Conservation (phyloP, 257 asterid species). For the Marsdenia floribunda region DNA sequence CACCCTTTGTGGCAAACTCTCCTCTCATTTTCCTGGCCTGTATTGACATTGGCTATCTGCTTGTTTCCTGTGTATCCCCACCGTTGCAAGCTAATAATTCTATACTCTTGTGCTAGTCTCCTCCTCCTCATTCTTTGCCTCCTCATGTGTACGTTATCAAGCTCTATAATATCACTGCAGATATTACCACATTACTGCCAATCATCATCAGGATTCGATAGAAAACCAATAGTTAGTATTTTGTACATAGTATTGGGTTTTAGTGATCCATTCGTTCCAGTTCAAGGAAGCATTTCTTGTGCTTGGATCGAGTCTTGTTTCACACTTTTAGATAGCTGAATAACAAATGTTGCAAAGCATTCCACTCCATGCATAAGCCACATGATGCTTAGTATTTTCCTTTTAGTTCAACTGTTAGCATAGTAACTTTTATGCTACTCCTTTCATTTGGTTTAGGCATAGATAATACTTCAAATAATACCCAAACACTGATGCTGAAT, state of each 20-base stretch:
- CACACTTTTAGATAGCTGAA: background rate
- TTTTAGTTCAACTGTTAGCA: background rate
- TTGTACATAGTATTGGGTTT: background rate
- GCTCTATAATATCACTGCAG: slow-evolving; percentile 12
- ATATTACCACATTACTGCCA: background rate
- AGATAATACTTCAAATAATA: background rate
- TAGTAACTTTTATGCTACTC: background rate
- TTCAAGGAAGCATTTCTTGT: background rate
- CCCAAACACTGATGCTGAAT: background rate
- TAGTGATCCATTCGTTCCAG: background rate
- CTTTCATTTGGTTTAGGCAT: background rate
- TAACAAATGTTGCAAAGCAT: background rate
- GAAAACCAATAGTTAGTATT: background rate
- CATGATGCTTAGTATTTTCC: background rate
- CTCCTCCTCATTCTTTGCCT: slow-evolving; percentile 84
- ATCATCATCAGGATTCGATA: too few species aligned
- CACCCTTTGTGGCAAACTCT: slow-evolving; percentile 97
- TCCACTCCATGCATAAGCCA: background rate
- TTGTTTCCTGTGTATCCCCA: slow-evolving; percentile 98
- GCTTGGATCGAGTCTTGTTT: background rate
- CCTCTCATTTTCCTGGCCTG: slow-evolving; percentile 98
- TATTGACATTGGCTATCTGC: slow-evolving; percentile 93
- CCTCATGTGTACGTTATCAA: slow-evolving; percentile 60
- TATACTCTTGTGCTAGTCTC: slow-evolving; percentile 90
- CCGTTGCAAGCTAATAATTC: slow-evolving; percentile 78